A percentile compares a stretch with the other conserved stretches of the same genome.
These are phyloP conservation scores for Esteya vermicola DNA, from an alignment of 2,329 filamentous ascomycete species.

Conservation along the genomic window DNA sequence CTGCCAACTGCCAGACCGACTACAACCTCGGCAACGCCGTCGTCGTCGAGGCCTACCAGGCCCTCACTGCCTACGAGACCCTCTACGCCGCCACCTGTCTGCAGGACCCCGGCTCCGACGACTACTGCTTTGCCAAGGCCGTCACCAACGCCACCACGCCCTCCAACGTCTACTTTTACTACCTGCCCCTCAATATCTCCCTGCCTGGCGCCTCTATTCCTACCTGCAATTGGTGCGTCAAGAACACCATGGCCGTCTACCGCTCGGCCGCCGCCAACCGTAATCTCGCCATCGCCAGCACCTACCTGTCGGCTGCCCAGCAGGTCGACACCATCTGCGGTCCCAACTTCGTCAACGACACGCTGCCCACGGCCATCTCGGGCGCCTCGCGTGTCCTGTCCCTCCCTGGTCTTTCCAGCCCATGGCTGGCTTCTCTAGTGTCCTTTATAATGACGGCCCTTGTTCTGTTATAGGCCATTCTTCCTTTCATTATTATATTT, in stretches of 20 bases:
- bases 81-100: conserved; percentile 74
- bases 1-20: conserved; percentile 58
- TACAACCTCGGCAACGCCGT: conserved; percentile 51
- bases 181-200: conserved; percentile 61
- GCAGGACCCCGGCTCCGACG: conserved; percentile 45
- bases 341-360: conserved; percentile 39
- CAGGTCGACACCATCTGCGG: conserved; percentile 58
- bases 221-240: conserved; percentile 61
- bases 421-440: neutral
- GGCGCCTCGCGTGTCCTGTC: conserved; percentile 7
- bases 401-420: neutral
- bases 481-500: no score
- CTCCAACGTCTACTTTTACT: conserved; percentile 70
- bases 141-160: conserved; percentile 60
- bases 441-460: neutral
- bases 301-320: conserved; percentile 57
- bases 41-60: conserved; percentile 61
- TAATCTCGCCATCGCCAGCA: conserved; percentile 49
- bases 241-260: conserved; percentile 72
- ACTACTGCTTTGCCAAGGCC: conserved; percentile 75
- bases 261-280: conserved; percentile 52
- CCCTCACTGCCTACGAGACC: conserved; percentile 61
- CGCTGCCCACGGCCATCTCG: conserved; percentile 25
- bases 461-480: neutral
- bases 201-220: conserved; percentile 56